Evolutionary conservation across 176 grass and related monocot genomes (phyloP).

Genomic region (Sorghum bicolor): Sorghum_bicolor_NCBIv3 NC_012875.2:44077001-44077500

Average conservation of each 20-base stretch:
- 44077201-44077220: not conserved
- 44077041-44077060: not conserved
- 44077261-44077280: not conserved
- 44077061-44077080: not conserved
- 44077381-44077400: not conserved
- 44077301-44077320: not conserved
- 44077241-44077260: not conserved
- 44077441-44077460: not conserved
- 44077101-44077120: conserved; percentile 4
- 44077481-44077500: not conserved
- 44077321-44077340: not conserved
- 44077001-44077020: not conserved
- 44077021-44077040: not conserved
- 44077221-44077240: not conserved
- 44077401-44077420: not conserved
- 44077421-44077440: not conserved
- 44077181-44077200: conserved; percentile 12
- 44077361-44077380: not conserved
- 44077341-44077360: not conserved
- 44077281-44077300: not conserved
- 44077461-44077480: not conserved
- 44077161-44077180: conserved; percentile 39
- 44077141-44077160: not conserved
- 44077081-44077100: not conserved
- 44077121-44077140: not conserved